phyloP scores from a whole-genome alignment of 345 rosid species.

The Linum tenue region DNA sequence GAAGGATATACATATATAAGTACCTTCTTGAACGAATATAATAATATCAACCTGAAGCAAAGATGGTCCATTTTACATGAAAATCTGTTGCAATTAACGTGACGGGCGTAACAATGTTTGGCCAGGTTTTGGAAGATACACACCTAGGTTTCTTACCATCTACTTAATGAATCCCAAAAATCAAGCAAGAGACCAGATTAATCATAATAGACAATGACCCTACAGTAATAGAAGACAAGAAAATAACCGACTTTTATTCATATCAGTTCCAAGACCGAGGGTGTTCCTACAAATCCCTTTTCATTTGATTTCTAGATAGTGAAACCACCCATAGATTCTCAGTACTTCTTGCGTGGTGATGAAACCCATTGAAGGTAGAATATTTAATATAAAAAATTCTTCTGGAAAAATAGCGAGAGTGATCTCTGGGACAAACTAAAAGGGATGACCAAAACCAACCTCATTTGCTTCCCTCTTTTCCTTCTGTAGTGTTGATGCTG shows the following conservation, averaged over 20 bases:
- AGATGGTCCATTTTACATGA: no score
- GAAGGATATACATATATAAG: not conserved
- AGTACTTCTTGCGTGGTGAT: not conserved
- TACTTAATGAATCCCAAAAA: no score
- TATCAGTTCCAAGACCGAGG: not conserved
- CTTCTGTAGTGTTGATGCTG: constrained; percentile 93
- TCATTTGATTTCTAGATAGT: no score
- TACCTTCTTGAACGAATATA: no score
- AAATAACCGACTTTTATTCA: not conserved
- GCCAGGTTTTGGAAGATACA: no score
- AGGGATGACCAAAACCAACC: constrained; percentile 22
- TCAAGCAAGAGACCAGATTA: no score
- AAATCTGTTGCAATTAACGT: no score
- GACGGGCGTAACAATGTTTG: no score
- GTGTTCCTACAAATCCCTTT: not conserved
- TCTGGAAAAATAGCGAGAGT: not conserved
- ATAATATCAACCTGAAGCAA: no score
- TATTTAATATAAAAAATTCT: no score
- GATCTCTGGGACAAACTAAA: not conserved
- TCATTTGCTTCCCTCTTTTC: constrained; percentile 84
- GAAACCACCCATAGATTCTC: not conserved
- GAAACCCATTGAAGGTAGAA: not conserved
- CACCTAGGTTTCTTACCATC: no score
- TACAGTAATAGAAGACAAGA: not conserved
- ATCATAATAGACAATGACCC: no score